These are phyloP conservation scores for Globisporangium ultimum DNA, from an alignment of 352 stramenopile species.

Conservation along the genomic window DNA sequence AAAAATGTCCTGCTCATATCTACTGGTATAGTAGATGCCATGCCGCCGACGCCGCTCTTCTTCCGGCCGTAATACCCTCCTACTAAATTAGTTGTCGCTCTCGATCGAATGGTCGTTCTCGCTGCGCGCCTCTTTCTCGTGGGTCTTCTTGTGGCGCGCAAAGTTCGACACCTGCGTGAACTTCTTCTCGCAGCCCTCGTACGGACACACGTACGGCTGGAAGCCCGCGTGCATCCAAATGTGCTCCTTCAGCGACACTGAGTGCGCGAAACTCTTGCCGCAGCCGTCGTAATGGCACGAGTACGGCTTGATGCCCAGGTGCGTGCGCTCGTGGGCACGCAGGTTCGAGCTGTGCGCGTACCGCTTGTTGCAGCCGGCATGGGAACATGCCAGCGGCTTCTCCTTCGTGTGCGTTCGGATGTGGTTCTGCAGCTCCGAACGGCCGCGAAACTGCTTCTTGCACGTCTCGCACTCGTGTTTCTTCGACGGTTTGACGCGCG, in stretches of 20 bases:
- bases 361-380: constrained; percentile 81
- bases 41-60: too few species aligned
- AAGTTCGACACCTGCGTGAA: constrained; percentile 90
- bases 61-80: not conserved
- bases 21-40: not conserved
- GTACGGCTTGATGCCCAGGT: constrained; percentile 89
- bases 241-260: constrained; percentile 90
- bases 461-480: constrained; percentile 86
- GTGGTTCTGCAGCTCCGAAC: constrained; percentile 85
- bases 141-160: constrained; percentile 84
- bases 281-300: constrained; percentile 89
- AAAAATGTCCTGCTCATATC: not conserved
- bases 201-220: constrained; percentile 90
- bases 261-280: constrained; percentile 89
- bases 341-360: constrained; percentile 91
- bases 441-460: constrained; percentile 80
- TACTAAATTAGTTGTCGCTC: constrained; percentile 30
- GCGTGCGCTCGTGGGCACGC: constrained; percentile 88
- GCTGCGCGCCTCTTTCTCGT: constrained; percentile 71
- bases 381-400: constrained; percentile 88
- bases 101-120: constrained; percentile 45
- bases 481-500: constrained; percentile 81
- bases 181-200: constrained; percentile 85
- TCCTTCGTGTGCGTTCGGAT: constrained; percentile 89
- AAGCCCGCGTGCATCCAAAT: constrained; percentile 90